These are phyloP conservation scores for Moniliophthora roreri DNA, from an alignment of 1,284 basidiomycete genomes.

Conservation along the genomic window DNA sequence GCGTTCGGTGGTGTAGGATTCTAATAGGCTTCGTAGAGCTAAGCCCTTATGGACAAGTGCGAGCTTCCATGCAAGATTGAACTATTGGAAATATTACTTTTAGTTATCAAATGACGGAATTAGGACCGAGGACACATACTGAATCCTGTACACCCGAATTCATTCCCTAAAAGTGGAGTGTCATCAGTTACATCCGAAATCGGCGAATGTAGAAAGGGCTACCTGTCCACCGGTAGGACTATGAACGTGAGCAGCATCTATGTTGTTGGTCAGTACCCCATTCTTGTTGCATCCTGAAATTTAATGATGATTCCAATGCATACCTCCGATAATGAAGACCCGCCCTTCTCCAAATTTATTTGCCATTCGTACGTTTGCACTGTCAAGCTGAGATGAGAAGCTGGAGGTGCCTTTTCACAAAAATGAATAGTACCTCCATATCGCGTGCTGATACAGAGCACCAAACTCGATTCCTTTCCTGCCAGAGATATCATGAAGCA, in stretches of 20 bases:
- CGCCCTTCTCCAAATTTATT: constrained; percentile 11
- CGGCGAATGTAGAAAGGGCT: constrained; percentile 27
- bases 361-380: constrained; percentile 13
- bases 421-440: constrained; percentile 4
- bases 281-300: not conserved
- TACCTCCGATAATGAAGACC: constrained; percentile 16
- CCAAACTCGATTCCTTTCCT: constrained; percentile 16
- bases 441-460: constrained; percentile 5
- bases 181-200: no score
- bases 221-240: constrained; percentile 37
- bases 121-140: no score
- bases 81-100: no score
- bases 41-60: no score
- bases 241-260: constrained; percentile 31
- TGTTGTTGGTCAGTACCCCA: not conserved
- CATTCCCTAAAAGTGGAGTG: no score
- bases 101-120: no score
- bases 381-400: not conserved
- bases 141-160: no score
- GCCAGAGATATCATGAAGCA: constrained; percentile 30
- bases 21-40: no score
- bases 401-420: no score
- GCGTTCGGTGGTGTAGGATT: no score
- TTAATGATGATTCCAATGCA: not conserved
- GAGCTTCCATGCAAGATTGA: no score